Conservation (phyloP, 345 rosid species). For the Garcia nutans region DNA sequence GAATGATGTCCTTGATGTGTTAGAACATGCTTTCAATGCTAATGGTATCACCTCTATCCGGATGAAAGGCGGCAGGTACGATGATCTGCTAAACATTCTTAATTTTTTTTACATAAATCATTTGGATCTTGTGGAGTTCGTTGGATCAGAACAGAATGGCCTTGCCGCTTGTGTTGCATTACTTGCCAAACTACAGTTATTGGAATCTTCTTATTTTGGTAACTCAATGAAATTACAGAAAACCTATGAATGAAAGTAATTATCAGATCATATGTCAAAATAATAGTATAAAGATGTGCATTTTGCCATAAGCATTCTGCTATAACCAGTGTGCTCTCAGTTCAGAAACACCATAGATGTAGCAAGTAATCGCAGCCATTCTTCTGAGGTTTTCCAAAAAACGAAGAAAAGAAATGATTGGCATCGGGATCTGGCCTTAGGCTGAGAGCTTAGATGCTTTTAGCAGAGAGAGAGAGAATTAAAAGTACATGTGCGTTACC, state of each 20-base stretch:
- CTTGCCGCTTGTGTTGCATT: background rate
- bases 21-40: slow-evolving; percentile 76
- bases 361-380: too few species aligned
- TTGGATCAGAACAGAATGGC: background rate
- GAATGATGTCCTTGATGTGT: slow-evolving; percentile 97
- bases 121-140: background rate
- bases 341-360: background rate
- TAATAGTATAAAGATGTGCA: background rate
- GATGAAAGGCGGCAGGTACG: slow-evolving; percentile 97
- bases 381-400: too few species aligned
- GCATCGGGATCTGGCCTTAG: too few species aligned
- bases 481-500: background rate
- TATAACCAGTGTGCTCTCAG: background rate
- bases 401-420: too few species aligned
- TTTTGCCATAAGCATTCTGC: background rate
- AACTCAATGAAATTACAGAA: background rate
- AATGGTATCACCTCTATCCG: slow-evolving; percentile 65
- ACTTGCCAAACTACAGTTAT: background rate
- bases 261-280: background rate
- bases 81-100: slow-evolving; percentile 15
- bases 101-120: background rate
- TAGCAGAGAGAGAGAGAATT: too few species aligned
- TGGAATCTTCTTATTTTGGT: background rate
- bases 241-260: background rate
- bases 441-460: too few species aligned